Percentiles rank a stretch among this genome's conserved stretches.
Conservation (phyloP, 176 grass and related monocot genomes). For the Panicum miliaceum region DNA sequence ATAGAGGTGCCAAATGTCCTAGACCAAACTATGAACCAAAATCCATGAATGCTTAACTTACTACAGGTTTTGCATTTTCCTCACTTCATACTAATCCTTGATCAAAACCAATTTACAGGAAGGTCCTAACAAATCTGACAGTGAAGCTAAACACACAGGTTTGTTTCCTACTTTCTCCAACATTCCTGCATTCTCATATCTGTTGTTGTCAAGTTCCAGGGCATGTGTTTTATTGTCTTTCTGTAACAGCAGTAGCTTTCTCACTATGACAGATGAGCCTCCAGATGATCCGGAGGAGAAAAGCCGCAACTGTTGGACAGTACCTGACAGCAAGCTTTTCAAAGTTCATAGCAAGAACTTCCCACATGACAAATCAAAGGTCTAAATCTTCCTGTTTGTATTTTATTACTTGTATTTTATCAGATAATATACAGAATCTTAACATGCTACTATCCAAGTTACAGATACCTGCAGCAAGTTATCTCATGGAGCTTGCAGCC, state of each 20-base stretch:
- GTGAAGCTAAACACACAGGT: conserved; percentile 65
- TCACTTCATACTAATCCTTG: conserved; percentile 30
- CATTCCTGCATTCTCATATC: conserved; percentile 19
- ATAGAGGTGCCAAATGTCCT: conserved; percentile 57
- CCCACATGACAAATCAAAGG: conserved; percentile 91
- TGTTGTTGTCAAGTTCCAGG: neutral
- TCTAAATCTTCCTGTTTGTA: conserved; percentile 39
- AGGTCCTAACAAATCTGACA: conserved; percentile 50
- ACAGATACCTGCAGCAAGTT: conserved; percentile 82
- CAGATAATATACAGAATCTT: neutral
- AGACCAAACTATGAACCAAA: conserved; percentile 1
- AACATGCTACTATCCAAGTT: conserved; percentile 20
- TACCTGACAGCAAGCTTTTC: conserved; percentile 84
- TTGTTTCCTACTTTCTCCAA: conserved; percentile 4
- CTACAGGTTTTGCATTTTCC: neutral
- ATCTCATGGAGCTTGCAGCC: conserved; percentile 86
- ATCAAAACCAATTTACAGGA: conserved; percentile 58
- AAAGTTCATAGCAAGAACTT: conserved; percentile 94
- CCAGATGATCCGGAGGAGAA: conserved; percentile 65
- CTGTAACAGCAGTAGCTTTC: conserved; percentile 11
- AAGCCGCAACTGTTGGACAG: conserved; percentile 81
- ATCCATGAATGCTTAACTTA: conserved; percentile 9
- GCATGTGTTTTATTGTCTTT: neutral
- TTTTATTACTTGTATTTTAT: conserved; percentile 18
- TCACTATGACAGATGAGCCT: conserved; percentile 58